Base-by-base conservation (phyloP, 1,284 basidiomycete genomes). In the Ganoderma leucocontextum region DNA sequence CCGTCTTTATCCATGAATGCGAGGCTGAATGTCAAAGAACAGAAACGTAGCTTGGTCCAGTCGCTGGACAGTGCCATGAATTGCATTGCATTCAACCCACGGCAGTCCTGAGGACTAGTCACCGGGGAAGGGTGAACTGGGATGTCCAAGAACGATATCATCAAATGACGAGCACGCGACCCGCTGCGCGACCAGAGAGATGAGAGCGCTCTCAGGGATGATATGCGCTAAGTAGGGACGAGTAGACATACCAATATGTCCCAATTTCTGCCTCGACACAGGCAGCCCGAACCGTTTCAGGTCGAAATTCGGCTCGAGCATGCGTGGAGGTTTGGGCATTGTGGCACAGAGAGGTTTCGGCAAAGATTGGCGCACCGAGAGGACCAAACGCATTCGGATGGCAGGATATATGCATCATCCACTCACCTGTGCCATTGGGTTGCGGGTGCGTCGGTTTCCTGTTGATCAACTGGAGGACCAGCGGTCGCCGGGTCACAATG, bases 401-500 rank as follows among this genome's bases (percentile, higher is more conserved):
- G n/a, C 2, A 7, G 44, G 19, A 13, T 29, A 42, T n/a, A 36
- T 33, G 17, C 42, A 63, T 33, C 15, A 7, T 2, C 12, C 17
- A 75, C 82, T 38, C 73, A 85, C 84, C 72, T 70, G 78, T 72
- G 25, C 85, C 87, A 74, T 89, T 90, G 29, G 85, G 78, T 74
- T 85, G 84, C 63, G 83, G 71, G 63, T 80, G 70, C 42, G 82
- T 80, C 64, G 86, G 84, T 53, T 90, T 89, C 75, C 95, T 86
- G 82, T 99, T 91, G 79, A 98, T 97, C 63, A 99, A 89, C 91
- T 99, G 97, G 19, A 99, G 87, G 62, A 99, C 95, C 80, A 98
- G 82, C 66, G 96, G 96, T 79, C 97, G 90, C 78, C 97, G 90
- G 65, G 97, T 99, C 78, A 99, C 97, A 78, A 99, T 99, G 81